Conservation (phyloP, 306 rosid genomes). For the Cucurbita pepo region DNA sequence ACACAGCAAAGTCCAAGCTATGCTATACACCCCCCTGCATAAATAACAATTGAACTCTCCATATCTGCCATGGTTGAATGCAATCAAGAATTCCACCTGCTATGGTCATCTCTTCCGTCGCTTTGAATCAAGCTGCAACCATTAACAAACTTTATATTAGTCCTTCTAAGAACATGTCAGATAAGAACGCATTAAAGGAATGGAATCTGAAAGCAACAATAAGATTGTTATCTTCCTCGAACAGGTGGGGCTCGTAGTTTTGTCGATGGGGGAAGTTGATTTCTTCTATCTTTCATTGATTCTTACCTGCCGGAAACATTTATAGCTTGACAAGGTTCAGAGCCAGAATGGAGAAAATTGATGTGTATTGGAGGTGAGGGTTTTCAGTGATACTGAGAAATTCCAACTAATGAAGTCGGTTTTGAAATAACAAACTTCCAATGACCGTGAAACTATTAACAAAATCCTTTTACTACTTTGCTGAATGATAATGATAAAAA, state of each 20-base stretch:
- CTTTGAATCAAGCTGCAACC: constrained; percentile 55
- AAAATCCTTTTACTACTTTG: too few species aligned
- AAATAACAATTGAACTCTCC: constrained; percentile 5
- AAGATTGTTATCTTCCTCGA: background rate
- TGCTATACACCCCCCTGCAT: constrained; percentile 1
- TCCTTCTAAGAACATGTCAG: background rate
- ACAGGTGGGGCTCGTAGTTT: background rate
- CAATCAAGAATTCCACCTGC: background rate
- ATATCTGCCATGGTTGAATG: background rate
- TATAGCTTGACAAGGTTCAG: background rate
- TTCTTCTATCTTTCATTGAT: background rate
- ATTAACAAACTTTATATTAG: background rate
- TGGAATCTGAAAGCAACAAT: background rate
- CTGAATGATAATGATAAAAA: too few species aligned
- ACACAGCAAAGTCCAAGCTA: background rate
- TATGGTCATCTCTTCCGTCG: constrained; percentile 47
- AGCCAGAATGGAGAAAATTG: background rate
- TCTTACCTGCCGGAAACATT: background rate
- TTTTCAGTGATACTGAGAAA: background rate
- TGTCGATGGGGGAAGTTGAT: background rate
- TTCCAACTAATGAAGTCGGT: background rate
- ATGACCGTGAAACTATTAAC: background rate
- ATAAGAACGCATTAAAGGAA: background rate
- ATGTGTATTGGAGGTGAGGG: background rate
- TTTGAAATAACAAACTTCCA: background rate